Conservation (phyloP, 1,284 basidiomycete species). For the Ustilago lituana region DNA sequence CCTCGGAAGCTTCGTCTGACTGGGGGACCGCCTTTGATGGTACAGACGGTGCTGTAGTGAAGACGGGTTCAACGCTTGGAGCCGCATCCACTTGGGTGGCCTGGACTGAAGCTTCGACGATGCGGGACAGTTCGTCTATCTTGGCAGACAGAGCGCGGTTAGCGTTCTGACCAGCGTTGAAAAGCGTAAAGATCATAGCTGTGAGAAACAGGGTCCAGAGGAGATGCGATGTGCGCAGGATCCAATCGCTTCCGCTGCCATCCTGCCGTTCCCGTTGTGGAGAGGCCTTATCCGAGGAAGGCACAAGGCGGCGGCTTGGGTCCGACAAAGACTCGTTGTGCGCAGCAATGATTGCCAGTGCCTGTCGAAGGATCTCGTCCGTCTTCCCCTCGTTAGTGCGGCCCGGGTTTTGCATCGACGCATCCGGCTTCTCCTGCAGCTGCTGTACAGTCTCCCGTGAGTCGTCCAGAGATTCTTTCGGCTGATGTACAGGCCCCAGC, state of each 20-base stretch:
- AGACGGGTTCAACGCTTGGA: no score
- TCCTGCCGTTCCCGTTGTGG: neutral
- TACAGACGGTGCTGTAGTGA: neutral
- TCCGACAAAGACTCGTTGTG: conserved; percentile 16
- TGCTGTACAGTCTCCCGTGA: conserved; percentile 27
- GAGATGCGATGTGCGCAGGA: conserved; percentile 20
- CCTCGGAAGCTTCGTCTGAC: no score
- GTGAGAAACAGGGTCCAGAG: conserved; percentile 39
- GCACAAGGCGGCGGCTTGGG: neutral
- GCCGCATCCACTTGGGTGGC: no score
- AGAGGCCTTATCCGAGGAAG: neutral
- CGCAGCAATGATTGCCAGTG: conserved; percentile 33
- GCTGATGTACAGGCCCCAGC: neutral
- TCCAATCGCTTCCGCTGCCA: neutral
- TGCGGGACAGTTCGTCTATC: conserved; percentile 29
- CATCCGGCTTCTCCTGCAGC: neutral
- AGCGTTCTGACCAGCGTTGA: conserved; percentile 32
- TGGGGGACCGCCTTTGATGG: no score
- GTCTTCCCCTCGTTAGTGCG: neutral
- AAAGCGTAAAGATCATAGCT: conserved; percentile 24
- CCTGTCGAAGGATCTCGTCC: conserved; percentile 21
- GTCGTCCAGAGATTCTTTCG: conserved; percentile 19
- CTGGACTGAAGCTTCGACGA: conserved; percentile 10
- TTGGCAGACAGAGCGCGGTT: conserved; percentile 14
- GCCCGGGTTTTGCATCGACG: neutral